phyloP scores from a whole-genome alignment of 345 rosid genomes.

The Hibiscus syriacus region DNA sequence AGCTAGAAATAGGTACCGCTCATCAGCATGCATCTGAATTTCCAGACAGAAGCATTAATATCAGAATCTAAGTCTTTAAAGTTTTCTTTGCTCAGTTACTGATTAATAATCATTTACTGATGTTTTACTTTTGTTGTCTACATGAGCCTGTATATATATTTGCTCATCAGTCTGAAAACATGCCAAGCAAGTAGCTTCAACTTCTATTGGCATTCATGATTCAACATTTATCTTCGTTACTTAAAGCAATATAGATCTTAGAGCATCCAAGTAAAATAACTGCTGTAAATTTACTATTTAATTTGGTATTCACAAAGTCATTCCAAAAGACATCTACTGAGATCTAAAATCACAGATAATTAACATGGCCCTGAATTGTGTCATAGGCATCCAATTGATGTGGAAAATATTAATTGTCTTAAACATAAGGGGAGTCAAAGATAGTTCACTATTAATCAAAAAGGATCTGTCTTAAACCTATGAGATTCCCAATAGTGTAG shows the following conservation, averaged over 20 bases:
- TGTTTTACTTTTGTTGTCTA: not conserved
- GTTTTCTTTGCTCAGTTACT: not conserved
- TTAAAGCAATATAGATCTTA: not conserved
- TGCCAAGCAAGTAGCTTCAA: not conserved
- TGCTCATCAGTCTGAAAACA: not conserved
- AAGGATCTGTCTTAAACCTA: not conserved
- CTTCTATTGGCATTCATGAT: slow-evolving; percentile 1
- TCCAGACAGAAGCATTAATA: not conserved
- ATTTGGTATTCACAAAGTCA: not conserved
- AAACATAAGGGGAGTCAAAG: not conserved
- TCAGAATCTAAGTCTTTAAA: not conserved
- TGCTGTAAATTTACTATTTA: not conserved
- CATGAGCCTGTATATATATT: not conserved
- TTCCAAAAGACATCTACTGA: not conserved
- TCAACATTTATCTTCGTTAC: not conserved
- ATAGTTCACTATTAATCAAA: too few species aligned
- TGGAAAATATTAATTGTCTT: not conserved
- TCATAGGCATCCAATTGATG: not conserved
- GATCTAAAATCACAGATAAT: not conserved
- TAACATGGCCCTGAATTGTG: not conserved
- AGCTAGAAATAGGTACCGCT: slow-evolving; percentile 1
- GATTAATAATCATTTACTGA: not conserved
- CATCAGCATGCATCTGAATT: not conserved
- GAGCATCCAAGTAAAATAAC: not conserved
- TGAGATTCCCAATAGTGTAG: not conserved